A percentile compares a stretch with the other conserved stretches of the same genome.
Evolutionary conservation across 345 rosid species (phyloP).

Genomic region (Boechera stricta): DNA sequence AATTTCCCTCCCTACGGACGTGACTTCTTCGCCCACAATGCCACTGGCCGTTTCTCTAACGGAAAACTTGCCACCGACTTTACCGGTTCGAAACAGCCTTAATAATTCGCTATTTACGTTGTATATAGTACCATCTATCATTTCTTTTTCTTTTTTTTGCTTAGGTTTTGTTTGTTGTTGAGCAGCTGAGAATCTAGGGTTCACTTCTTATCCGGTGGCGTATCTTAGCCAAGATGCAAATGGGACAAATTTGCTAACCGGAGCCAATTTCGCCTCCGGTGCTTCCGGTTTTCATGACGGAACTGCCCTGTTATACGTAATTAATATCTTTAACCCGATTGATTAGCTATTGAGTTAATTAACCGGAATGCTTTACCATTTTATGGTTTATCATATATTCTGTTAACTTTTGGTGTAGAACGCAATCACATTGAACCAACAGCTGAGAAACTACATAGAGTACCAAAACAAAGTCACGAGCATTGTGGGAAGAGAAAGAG

Average conservation of each 20-base stretch:
- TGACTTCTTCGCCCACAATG: slow-evolving; percentile 62
- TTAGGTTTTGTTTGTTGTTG: not conserved
- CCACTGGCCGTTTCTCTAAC: slow-evolving; percentile 74
- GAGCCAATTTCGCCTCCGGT: slow-evolving; percentile 91
- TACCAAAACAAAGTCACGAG: slow-evolving; percentile 58
- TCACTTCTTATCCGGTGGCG: slow-evolving; percentile 76
- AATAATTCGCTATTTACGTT: not conserved
- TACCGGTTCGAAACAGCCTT: slow-evolving; percentile 44
- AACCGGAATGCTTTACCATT: not conserved
- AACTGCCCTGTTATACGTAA: slow-evolving; percentile 78
- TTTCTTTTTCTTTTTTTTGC: not conserved
- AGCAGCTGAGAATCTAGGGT: slow-evolving; percentile 86
- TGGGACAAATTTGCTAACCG: slow-evolving; percentile 67
- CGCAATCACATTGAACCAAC: slow-evolving; percentile 68
- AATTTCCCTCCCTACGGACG: slow-evolving; percentile 66
- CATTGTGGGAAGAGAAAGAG: slow-evolving; percentile 67
- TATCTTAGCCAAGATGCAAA: slow-evolving; percentile 62
- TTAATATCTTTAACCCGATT: not conserved
- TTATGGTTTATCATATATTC: not conserved
- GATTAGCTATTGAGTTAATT: not conserved
- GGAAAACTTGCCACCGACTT: slow-evolving; percentile 55
- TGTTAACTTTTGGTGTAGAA: slow-evolving; percentile 46
- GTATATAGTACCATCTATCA: not conserved
- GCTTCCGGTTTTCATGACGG: slow-evolving; percentile 77
- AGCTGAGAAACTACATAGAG: slow-evolving; percentile 68